A percentile compares a stretch with the other conserved stretches of the same genome.
Conservation (phyloP, 2,329 filamentous ascomycete genomes). For the Colletotrichum liriopes region DNA sequence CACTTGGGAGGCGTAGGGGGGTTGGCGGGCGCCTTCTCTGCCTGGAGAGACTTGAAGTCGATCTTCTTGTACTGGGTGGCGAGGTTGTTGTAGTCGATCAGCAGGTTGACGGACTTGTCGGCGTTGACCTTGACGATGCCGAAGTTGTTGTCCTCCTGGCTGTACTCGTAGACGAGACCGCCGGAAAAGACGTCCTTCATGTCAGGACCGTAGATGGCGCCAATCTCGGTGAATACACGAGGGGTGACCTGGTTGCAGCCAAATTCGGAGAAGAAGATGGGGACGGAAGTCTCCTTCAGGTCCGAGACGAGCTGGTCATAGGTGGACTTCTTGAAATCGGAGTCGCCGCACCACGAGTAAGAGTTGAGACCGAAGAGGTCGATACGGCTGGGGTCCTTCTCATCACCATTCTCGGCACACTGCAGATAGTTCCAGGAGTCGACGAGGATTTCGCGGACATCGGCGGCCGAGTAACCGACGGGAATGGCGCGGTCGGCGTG, state of each 20-base stretch:
- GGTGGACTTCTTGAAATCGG: slow-evolving; percentile 73
- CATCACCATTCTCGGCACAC: slow-evolving; percentile 71
- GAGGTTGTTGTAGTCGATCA: slow-evolving; percentile 81
- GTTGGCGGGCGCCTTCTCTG: slow-evolving; percentile 70
- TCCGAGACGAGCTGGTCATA: slow-evolving; percentile 76
- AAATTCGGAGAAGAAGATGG: slow-evolving; percentile 87
- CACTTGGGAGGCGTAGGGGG: slow-evolving; percentile 74
- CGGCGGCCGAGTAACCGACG: slow-evolving; percentile 86
- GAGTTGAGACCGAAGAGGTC: slow-evolving; percentile 85
- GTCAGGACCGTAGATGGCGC: slow-evolving; percentile 77
- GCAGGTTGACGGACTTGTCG: slow-evolving; percentile 71
- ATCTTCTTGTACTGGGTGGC: slow-evolving; percentile 82
- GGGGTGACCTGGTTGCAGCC: slow-evolving; percentile 83
- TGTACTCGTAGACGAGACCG: slow-evolving; percentile 87
- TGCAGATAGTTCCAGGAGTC: slow-evolving; percentile 85
- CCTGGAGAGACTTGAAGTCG: slow-evolving; percentile 78
- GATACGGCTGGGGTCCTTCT: slow-evolving; percentile 73
- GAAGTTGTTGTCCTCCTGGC: slow-evolving; percentile 78
- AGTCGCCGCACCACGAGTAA: slow-evolving; percentile 80
- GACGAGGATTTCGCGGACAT: slow-evolving; percentile 80
- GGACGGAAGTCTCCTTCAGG: slow-evolving; percentile 77
- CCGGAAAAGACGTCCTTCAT: slow-evolving; percentile 81
- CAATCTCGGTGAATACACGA: slow-evolving; percentile 83
- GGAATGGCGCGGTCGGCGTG: slow-evolving; percentile 79
- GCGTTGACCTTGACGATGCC: slow-evolving; percentile 75